phyloP scores from a whole-genome alignment of 1,284 basidiomycete species.

The Cryptococcus floricola region DNA sequence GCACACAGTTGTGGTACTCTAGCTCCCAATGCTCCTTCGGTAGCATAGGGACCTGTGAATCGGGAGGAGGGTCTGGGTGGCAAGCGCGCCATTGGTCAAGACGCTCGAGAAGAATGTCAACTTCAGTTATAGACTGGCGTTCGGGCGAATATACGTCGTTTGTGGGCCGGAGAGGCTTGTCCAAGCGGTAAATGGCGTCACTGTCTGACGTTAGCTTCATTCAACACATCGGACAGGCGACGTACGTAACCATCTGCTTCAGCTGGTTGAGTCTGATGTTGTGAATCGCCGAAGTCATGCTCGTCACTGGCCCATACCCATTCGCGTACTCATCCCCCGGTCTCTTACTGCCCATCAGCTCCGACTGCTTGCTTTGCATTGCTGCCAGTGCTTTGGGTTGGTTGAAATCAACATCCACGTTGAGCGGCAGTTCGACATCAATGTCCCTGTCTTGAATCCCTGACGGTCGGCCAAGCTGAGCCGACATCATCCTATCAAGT shows the following conservation, averaged over 20 bases:
- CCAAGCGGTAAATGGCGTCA: slow-evolving; percentile 28
- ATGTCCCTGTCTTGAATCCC: slow-evolving; percentile 33
- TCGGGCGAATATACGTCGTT: slow-evolving; percentile 4
- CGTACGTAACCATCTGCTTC: slow-evolving; percentile 28
- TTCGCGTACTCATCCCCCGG: slow-evolving; percentile 26
- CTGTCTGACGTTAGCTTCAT: slow-evolving; percentile 5
- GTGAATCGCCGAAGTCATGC: slow-evolving; percentile 35
- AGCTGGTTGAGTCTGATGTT: slow-evolving; percentile 28
- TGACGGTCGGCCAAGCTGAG: slow-evolving; percentile 30
- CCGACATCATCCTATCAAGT: slow-evolving; percentile 31
- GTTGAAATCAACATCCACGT: slow-evolving; percentile 26
- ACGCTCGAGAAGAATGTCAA: slow-evolving; percentile 16
- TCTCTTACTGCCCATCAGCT: slow-evolving; percentile 10
- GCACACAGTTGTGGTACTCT: slow-evolving; percentile 31
- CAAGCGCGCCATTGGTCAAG: slow-evolving; percentile 20
- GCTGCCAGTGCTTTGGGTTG: slow-evolving; percentile 16
- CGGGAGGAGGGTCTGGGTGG: slow-evolving; percentile 5
- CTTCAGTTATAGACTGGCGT: slow-evolving; percentile 14
- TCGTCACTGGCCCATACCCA: slow-evolving; percentile 23
- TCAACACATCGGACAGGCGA: slow-evolving; percentile 1
- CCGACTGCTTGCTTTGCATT: slow-evolving; percentile 28
- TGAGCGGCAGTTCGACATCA: slow-evolving; percentile 31
- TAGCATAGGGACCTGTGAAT: slow-evolving; percentile 16
- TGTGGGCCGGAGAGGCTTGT: slow-evolving; percentile 17
- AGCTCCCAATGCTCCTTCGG: slow-evolving; percentile 22